Percentiles rank a stretch among this genome's conserved stretches.
Evolutionary conservation across 257 asterid genomes (phyloP).

Genomic region (Oldenlandia corymbosa): DNA sequence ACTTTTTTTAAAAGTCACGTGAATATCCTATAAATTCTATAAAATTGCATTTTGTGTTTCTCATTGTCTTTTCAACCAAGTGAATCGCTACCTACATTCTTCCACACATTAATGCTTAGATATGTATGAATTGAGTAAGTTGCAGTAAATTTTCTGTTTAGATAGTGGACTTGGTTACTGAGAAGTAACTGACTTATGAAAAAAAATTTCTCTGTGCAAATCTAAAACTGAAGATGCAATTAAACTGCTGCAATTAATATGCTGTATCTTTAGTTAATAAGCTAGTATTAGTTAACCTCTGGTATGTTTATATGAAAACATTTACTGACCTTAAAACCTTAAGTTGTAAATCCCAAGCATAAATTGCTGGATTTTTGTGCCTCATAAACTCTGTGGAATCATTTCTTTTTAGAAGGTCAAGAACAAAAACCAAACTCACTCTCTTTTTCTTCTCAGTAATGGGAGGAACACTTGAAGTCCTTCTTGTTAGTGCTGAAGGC

Average conservation of each 20-base stretch:
- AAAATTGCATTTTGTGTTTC: neutral
- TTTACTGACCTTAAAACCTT: neutral
- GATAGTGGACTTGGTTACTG: neutral
- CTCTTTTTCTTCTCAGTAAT: slow-evolving; percentile 21
- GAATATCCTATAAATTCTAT: neutral
- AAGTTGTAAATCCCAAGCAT: neutral
- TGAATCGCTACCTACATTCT: neutral
- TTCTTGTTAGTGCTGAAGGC: slow-evolving; percentile 71
- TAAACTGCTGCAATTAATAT: too few relatives aligned
- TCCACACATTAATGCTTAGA: neutral
- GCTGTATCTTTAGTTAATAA: neutral
- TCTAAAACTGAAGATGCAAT: neutral
- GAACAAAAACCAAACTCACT: neutral
- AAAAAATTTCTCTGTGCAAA: neutral
- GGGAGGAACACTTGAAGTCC: slow-evolving; percentile 76
- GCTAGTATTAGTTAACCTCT: neutral
- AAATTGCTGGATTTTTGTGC: slow-evolving; percentile 2
- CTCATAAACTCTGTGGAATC: neutral
- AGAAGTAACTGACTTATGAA: slow-evolving; percentile 16
- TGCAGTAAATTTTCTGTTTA: neutral
- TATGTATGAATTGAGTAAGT: neutral
- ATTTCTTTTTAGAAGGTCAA: too few relatives aligned
- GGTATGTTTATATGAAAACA: neutral
- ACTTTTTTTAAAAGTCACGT: neutral
- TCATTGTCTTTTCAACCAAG: neutral